Evolutionary conservation across 352 stramenopile species (phyloP).

Genomic region (Phytophthora idaei): DNA sequence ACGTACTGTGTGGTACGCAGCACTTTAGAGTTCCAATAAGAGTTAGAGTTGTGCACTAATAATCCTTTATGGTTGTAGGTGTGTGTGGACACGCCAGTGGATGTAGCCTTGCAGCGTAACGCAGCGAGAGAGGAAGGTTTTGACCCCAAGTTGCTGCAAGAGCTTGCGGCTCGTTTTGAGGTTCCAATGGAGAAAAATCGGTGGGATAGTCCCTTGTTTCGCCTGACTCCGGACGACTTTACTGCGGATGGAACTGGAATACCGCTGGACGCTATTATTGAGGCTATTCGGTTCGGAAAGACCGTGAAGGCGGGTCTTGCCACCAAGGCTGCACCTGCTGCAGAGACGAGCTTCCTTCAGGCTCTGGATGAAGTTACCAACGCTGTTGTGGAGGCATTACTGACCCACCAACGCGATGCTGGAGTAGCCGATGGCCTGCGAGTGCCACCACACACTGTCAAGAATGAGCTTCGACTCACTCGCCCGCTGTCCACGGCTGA

Average conservation of each 20-base stretch:
- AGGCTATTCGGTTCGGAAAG: slow-evolving; percentile 68
- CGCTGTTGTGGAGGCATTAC: slow-evolving; percentile 60
- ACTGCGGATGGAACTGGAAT: slow-evolving; percentile 36
- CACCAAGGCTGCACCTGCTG: slow-evolving; percentile 59
- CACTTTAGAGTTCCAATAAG: not conserved
- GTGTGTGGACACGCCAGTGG: slow-evolving; percentile 75
- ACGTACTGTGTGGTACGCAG: slow-evolving; percentile 87
- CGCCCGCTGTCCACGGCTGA: slow-evolving; percentile 63
- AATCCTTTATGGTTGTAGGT: slow-evolving; percentile 29
- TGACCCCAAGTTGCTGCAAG: slow-evolving; percentile 73
- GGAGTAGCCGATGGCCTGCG: slow-evolving; percentile 55
- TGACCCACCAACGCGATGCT: slow-evolving; percentile 70
- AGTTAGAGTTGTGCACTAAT: not conserved
- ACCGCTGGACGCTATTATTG: slow-evolving; percentile 55
- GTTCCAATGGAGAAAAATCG: slow-evolving; percentile 92
- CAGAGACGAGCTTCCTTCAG: slow-evolving; percentile 77
- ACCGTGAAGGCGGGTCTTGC: slow-evolving; percentile 71
- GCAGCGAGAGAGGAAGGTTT: slow-evolving; percentile 39
- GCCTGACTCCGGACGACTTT: slow-evolving; percentile 57
- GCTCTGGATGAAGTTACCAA: slow-evolving; percentile 67
- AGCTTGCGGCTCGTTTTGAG: slow-evolving; percentile 90
- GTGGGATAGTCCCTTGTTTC: slow-evolving; percentile 92
- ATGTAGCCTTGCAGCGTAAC: slow-evolving; percentile 66
- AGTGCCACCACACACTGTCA: slow-evolving; percentile 38
- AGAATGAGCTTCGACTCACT: slow-evolving; percentile 48